Evolutionary conservation across 306 rosid species (phyloP), one percentile per base, ranked within the genome.

Genomic region (Vigna reflexopilosa): DNA sequence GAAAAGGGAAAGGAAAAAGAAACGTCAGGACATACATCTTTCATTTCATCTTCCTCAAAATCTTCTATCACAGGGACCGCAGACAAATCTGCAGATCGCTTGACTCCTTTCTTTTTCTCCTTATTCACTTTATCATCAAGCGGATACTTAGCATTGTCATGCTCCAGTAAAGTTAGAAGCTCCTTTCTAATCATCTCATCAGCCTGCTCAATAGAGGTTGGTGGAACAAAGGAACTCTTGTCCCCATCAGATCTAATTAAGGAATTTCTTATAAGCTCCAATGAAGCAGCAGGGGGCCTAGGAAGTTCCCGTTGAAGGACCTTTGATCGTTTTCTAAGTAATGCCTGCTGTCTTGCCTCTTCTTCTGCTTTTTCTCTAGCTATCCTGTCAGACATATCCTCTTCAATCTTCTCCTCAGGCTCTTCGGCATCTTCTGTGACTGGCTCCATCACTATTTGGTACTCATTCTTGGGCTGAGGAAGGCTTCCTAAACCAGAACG

Each of bases 271-370:
- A 93, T 90, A 20, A 85, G 84, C 63, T 93, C 97, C 84, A 93
- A 84, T 5, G 98, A 91, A 20, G 89, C 95, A 66, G 80, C 57
- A 70, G 95, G 98, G 67, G 98, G 98, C 78, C 98, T 87, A 49
- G 97, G 98, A 75, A 93, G 97, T 85, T 90, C 97, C 85, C 98
- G 86, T 67, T 91, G 95, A 70, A 93, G 91, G 20, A 93, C 98
- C 88, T 93, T 93, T 7, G 98, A 93, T 82, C 95, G 84, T 70
- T 93, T 93, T 86, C 90, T 88, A 77, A 93, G 97, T 73, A 93
- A 84, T 63, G 93, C 97, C 65, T 91, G 95, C 67, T 52, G 93
- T 6, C 89, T 83, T 40, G 93, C 97, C 78, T 93, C 98, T 84
- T 93, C 98, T 71, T 87, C 97, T 0, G 95, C 98, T 63, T 85